Percentiles rank a stretch among this genome's conserved stretches.
Evolutionary conservation across 1,284 basidiomycete species (phyloP).

Genomic region (Schizophyllum amplum): DNA sequence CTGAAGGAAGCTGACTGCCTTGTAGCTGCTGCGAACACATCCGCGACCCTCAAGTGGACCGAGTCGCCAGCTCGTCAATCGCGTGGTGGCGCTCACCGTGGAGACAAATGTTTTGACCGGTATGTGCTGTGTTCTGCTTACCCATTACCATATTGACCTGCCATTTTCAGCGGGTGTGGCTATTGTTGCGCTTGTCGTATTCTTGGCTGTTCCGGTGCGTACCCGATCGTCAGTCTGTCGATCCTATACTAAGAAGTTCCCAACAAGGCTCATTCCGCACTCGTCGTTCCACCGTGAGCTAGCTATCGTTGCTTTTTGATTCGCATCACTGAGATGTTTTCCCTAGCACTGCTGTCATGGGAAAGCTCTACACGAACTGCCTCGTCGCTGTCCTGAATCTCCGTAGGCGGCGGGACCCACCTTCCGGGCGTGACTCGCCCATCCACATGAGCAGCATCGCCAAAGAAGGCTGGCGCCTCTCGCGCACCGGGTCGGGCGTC

Average conservation of each 20-base stretch:
- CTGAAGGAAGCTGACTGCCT: background rate
- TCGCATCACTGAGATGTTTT: constrained; percentile 5
- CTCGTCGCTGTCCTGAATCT: constrained; percentile 13
- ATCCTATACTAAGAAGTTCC: background rate
- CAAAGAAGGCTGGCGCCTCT: background rate
- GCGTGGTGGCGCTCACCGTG: constrained; percentile 10
- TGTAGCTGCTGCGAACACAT: constrained; percentile 7
- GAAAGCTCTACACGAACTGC: constrained; percentile 14
- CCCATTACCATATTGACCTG: too few relatives aligned
- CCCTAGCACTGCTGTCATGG: constrained; percentile 12
- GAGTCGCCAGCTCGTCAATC: constrained; percentile 5
- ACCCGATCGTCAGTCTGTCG: too few relatives aligned
- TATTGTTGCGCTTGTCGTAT: constrained; percentile 4
- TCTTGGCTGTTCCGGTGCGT: constrained; percentile 5
- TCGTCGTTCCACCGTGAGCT: constrained; percentile 5
- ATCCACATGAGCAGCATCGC: background rate
- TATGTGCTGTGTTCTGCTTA: too few relatives aligned
- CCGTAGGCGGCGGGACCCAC: background rate
- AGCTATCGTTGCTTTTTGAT: background rate
- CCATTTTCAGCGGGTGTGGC: constrained; percentile 3
- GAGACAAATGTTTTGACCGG: constrained; percentile 14
- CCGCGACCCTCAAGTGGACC: constrained; percentile 1
- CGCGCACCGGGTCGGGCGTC: background rate
- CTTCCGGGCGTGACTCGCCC: background rate
- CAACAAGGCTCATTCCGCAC: constrained; percentile 3